Base-by-base conservation (phyloP, 1,284 basidiomycete genomes). In the Marasmius fiardii region DNA sequence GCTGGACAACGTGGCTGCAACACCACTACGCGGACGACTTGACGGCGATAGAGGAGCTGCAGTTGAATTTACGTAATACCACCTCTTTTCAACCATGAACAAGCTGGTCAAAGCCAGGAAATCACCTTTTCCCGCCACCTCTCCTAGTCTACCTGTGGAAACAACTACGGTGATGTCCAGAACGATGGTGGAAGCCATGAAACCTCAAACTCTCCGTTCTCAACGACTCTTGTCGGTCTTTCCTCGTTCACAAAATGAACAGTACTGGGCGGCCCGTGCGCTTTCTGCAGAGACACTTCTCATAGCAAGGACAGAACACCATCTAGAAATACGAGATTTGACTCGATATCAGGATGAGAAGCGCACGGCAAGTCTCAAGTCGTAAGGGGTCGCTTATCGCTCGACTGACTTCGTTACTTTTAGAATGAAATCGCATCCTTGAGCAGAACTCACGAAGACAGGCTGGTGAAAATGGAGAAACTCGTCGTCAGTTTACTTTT, bases 251-350 rank as follows among this genome's bases (percentile, higher is more conserved):
- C 63, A 63, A 14, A 64, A 66, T 1, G 82, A 81, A 57, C 80
- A 79, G 57, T 85, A 86, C 63, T 88, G 85, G 86, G 81, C 81
- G 16, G 68, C 77, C 18, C 79, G 86, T 2, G 84, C 85, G 0
- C 59, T 84, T 21, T 75, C 79, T 3, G 85, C 85, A 1, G 85
- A 88, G 63, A 76, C 80, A 0, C 64, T 85, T 31, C 71, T 87
- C 2, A 67, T 72, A 0, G 77, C 76, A 16, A 74, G 73, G 39
- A 68, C 71, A 28, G 66, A 61, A n/a, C 80, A 85, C 61, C 72
- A 77, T 35, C 63, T 65, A 7, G 82, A 86, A 52, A 63, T 85
- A 16, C 70, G 66, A 52, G 67, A 65, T 16, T 54, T 82, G 48
- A 67, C 73, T 39, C 63, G 68, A 16, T 61, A 58, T 1, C 75